A percentile compares a stretch with the other conserved stretches of the same genome.
Conservation (phyloP, 2,329 filamentous ascomycete species). For the Lasiodiplodia theobromae region DNA sequence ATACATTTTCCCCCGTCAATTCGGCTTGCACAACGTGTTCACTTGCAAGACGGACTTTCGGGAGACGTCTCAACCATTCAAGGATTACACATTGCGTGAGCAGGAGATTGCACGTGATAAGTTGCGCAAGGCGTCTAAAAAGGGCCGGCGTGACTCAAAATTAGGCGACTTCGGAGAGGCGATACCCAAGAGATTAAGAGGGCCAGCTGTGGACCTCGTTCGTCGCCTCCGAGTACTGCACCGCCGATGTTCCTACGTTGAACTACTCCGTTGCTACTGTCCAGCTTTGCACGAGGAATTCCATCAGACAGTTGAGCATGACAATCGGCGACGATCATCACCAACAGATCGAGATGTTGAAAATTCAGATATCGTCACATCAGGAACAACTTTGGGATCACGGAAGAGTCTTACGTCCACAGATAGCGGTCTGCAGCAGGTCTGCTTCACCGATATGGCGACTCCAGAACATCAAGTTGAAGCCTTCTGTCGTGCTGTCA, state of each 20-base stretch:
- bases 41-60: constrained; percentile 69
- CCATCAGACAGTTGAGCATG: not conserved
- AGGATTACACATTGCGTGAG: constrained; percentile 86
- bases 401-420: not conserved
- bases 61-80: constrained; percentile 75
- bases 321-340: not conserved
- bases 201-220: constrained; percentile 65
- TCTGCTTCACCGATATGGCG: constrained; percentile 68
- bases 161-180: constrained; percentile 45
- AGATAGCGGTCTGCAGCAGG: not conserved
- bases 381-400: too few relatives aligned
- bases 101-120: constrained; percentile 68
- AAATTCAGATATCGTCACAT: not conserved
- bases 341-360: not conserved
- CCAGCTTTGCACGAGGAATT: not conserved
- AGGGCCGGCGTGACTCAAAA: constrained; percentile 36
- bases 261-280: constrained; percentile 82
- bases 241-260: constrained; percentile 77
- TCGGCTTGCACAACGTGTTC: constrained; percentile 91
- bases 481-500: constrained; percentile 81
- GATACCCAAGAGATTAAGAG: constrained; percentile 73
- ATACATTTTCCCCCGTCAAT: constrained; percentile 93
- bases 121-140: constrained; percentile 31
- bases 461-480: constrained; percentile 75
- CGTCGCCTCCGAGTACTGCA: constrained; percentile 74